Evolutionary conservation across 352 stramenopile species (phyloP).

Genomic region (Globisporangium splendens): DNA sequence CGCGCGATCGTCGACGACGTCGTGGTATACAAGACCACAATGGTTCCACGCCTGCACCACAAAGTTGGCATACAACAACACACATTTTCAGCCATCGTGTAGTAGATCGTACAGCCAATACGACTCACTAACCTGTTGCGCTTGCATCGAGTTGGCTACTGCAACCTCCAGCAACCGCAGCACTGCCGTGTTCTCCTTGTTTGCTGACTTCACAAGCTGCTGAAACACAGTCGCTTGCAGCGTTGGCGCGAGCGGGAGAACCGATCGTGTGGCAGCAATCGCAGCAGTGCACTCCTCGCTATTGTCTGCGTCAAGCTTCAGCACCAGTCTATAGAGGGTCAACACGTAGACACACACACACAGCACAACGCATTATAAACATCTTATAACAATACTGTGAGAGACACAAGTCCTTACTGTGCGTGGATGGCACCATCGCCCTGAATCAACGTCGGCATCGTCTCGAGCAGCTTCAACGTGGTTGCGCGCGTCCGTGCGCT

Average conservation of each 20-base stretch:
- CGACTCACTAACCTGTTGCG: too few relatives aligned
- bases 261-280: slow-evolving; percentile 23
- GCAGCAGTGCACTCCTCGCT: slow-evolving; percentile 23
- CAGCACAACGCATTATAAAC: too few relatives aligned
- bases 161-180: too few relatives aligned
- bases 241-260: slow-evolving; percentile 22
- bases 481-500: slow-evolving; percentile 17
- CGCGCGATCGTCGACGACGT: slow-evolving; percentile 26
- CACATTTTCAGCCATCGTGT: too few relatives aligned
- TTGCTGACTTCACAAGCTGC: too few relatives aligned
- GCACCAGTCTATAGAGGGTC: neutral
- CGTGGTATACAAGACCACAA: slow-evolving; percentile 38
- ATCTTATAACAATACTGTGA: too few relatives aligned
- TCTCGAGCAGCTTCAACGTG: slow-evolving; percentile 35
- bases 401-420: slow-evolving; percentile 5
- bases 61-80: too few relatives aligned
- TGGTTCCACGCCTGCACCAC: slow-evolving; percentile 30
- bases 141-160: too few relatives aligned
- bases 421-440: slow-evolving; percentile 23
- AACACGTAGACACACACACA: slow-evolving; percentile 1
- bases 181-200: too few relatives aligned
- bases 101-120: too few relatives aligned
- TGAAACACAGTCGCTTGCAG: slow-evolving; percentile 13
- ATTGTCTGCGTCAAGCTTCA: slow-evolving; percentile 8
- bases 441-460: slow-evolving; percentile 37